Conservation (phyloP, 2,329 filamentous ascomycete genomes). For the Pseudocercospora vitis region DNA sequence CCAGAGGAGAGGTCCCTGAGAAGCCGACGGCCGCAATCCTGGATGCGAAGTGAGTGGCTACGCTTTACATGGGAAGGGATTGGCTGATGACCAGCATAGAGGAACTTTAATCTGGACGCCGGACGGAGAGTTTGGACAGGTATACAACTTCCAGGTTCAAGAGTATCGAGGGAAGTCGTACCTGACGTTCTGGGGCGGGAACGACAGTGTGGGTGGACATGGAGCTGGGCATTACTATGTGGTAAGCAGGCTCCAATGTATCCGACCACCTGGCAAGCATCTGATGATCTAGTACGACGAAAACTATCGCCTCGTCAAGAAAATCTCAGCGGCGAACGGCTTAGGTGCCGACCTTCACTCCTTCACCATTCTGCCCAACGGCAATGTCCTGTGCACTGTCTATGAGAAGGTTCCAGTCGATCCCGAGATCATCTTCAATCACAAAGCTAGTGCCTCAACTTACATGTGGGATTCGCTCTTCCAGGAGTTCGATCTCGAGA, state of each 20-base stretch:
- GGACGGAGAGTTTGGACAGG: conserved; percentile 32
- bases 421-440: conserved; percentile 1
- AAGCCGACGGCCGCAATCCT: conserved; percentile 21
- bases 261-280: background rate
- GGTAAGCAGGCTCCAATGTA: conserved; percentile 35
- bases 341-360: conserved; percentile 44
- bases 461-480: conserved; percentile 36
- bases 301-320: conserved; percentile 39
- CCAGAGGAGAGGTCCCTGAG: conserved; percentile 27
- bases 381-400: conserved; percentile 44
- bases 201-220: conserved; percentile 48
- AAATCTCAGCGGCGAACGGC: conserved; percentile 40
- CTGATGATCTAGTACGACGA: conserved; percentile 23
- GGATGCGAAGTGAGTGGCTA: conserved; percentile 13
- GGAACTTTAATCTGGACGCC: conserved; percentile 30
- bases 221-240: conserved; percentile 51
- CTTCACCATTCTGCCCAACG: conserved; percentile 43
- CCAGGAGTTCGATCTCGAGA: conserved; percentile 49
- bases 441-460: conserved; percentile 22
- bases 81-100: conserved; percentile 5
- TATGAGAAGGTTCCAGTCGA: conserved; percentile 34
- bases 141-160: conserved; percentile 50
- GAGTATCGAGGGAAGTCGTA: conserved; percentile 46
- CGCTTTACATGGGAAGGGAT: background rate
- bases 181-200: conserved; percentile 51